phyloP scores from a whole-genome alignment of 1,284 basidiomycete genomes.

The Albatrellus sp. region DNA sequence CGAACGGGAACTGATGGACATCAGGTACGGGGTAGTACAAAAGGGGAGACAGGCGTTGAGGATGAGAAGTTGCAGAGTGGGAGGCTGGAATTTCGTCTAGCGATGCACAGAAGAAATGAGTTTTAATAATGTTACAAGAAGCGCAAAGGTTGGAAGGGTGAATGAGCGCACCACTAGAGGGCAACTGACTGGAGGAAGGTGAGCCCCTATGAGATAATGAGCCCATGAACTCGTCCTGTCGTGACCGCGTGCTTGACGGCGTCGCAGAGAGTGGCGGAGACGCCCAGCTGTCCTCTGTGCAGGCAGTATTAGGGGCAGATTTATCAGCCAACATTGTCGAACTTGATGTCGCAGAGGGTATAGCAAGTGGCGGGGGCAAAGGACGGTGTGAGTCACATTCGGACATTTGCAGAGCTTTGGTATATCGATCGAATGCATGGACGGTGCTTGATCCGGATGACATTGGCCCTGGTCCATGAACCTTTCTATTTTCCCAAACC shows the following conservation, averaged over 20 bases:
- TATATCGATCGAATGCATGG: conserved; percentile 7
- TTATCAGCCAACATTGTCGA: conserved; percentile 10
- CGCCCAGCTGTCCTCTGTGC: conserved; percentile 21
- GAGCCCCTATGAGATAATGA: not conserved
- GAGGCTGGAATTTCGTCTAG: too few species aligned
- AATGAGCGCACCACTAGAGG: too few species aligned
- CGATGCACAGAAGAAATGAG: too few species aligned
- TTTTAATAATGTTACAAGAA: too few species aligned
- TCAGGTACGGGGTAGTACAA: too few species aligned
- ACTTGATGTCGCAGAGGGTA: conserved; percentile 15
- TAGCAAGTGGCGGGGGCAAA: conserved; percentile 19
- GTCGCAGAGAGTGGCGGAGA: conserved; percentile 12
- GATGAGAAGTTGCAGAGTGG: too few species aligned
- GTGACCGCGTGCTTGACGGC: conserved; percentile 15
- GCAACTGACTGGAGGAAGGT: too few species aligned
- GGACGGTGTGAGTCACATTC: conserved; percentile 11
- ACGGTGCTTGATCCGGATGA: conserved; percentile 8
- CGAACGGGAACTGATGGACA: not conserved
- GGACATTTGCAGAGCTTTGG: conserved; percentile 8
- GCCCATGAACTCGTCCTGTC: conserved; percentile 2
- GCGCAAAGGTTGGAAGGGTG: too few species aligned
- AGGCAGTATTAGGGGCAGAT: conserved; percentile 21
- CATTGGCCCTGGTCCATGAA: conserved; percentile 3
- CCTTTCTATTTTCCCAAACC: conserved; percentile 39
- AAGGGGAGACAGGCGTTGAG: too few species aligned